Evolutionary conservation across 208 protist genomes (phyloP).

Genomic region (Herpetomonas tarakana): DNA sequence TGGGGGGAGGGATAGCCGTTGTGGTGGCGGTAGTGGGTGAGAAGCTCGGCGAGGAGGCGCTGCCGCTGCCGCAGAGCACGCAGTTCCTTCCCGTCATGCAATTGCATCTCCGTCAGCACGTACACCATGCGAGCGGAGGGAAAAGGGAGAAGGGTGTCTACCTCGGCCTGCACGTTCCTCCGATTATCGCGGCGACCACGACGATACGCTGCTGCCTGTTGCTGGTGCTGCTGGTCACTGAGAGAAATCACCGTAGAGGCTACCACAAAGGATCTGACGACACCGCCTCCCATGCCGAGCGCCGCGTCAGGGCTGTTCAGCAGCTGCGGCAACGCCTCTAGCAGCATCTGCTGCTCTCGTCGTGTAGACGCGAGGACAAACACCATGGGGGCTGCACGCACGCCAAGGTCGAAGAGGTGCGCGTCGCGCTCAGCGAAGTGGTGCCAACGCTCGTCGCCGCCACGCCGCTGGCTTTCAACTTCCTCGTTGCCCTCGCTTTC

Average conservation of each 20-base stretch:
- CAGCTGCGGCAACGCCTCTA: slow-evolving; percentile 22
- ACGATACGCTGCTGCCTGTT: too few relatives aligned
- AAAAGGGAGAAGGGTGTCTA: background rate
- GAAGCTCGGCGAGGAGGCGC: background rate
- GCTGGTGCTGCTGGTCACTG: too few relatives aligned
- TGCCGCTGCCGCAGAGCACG: slow-evolving; percentile 9
- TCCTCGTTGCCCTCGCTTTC: background rate
- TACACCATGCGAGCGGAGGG: slow-evolving; percentile 23
- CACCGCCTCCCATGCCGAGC: too few relatives aligned
- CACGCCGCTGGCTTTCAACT: too few relatives aligned
- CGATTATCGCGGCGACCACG: too few relatives aligned
- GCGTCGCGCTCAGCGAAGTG: background rate
- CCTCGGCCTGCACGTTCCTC: background rate
- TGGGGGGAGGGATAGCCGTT: too few relatives aligned
- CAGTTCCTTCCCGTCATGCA: slow-evolving; percentile 27
- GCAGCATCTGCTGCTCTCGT: slow-evolving; percentile 53
- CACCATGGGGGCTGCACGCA: slow-evolving; percentile 19
- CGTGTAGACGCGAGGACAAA: slow-evolving; percentile 48
- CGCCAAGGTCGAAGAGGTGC: background rate
- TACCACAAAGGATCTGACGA: slow-evolving; percentile 26
- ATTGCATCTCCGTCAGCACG: slow-evolving; percentile 49
- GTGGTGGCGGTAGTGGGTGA: background rate
- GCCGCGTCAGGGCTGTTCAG: slow-evolving; percentile 15
- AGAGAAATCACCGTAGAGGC: background rate
- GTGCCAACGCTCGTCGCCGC: background rate